Evolutionary conservation across 1,139 yeast genomes (phyloP).

Genomic region (Schwanniomyces etchellsii): DNA sequence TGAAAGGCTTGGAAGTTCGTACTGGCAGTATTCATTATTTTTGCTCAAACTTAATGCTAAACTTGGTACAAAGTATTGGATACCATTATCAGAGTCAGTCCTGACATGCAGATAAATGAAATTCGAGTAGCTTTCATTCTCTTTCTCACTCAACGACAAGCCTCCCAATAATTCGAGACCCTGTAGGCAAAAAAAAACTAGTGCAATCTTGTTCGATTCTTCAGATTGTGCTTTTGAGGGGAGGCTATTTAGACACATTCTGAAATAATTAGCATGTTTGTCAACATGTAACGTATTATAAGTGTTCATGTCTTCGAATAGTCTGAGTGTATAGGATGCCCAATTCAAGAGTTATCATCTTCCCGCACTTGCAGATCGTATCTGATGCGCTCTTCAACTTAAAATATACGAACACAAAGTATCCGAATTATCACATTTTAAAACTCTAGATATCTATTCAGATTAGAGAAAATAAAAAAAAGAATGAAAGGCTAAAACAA

Average conservation of each 20-base stretch:
- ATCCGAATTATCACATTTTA: too few species aligned
- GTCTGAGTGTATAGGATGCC: background rate
- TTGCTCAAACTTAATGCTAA: constrained; percentile 27
- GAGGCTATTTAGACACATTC: constrained; percentile 42
- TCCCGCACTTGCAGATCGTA: too few species aligned
- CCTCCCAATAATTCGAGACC: constrained; percentile 52
- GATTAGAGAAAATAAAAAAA: too few species aligned
- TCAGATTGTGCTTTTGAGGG: constrained; percentile 49
- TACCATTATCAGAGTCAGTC: constrained; percentile 32
- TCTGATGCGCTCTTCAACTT: too few species aligned
- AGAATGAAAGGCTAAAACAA: too few species aligned
- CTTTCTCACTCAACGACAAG: constrained; percentile 22
- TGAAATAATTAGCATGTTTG: constrained; percentile 44
- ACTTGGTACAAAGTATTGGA: constrained; percentile 48
- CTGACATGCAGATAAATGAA: constrained; percentile 47
- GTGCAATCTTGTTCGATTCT: constrained; percentile 62
- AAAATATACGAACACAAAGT: too few species aligned
- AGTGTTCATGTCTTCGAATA: constrained; percentile 3
- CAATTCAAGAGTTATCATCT: background rate
- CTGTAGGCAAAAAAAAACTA: constrained; percentile 61
- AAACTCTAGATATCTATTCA: too few species aligned
- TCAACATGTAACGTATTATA: constrained; percentile 14
- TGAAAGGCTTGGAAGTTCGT: constrained; percentile 60
- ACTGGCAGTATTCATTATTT: constrained; percentile 10
- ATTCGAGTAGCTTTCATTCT: constrained; percentile 27